A percentile compares a stretch with the other conserved stretches of the same genome.
Conservation (phyloP, 2,329 filamentous ascomycete species). For the Fusarium sp. region DNA sequence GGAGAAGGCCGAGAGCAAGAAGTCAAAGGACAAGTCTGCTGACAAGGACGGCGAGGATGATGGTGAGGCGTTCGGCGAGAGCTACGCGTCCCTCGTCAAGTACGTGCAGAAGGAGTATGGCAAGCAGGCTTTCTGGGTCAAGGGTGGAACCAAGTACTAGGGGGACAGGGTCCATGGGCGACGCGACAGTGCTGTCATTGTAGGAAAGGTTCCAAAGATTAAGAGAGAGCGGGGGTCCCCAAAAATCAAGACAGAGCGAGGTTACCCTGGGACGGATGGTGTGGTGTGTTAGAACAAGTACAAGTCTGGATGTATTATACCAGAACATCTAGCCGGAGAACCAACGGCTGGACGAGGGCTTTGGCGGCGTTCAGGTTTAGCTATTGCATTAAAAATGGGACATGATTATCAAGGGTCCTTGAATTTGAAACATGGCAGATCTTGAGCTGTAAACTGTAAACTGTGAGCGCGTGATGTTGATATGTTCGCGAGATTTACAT, state of each 20-base stretch:
- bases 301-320: constrained; percentile 51
- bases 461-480: background rate
- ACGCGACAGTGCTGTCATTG: background rate
- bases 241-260: constrained; percentile 1
- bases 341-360: constrained; percentile 44
- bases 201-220: background rate
- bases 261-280: background rate
- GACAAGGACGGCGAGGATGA: constrained; percentile 58
- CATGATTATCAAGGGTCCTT: constrained; percentile 36
- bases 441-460: constrained; percentile 2
- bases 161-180: background rate
- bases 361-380: constrained; percentile 52
- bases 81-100: constrained; percentile 72
- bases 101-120: constrained; percentile 71
- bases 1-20: constrained; percentile 62
- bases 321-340: constrained; percentile 43
- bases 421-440: constrained; percentile 18
- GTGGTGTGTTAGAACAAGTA: constrained; percentile 38
- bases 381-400: constrained; percentile 44
- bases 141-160: constrained; percentile 47
- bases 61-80: constrained; percentile 69
- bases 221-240: constrained; percentile 3
- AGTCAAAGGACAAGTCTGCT: constrained; percentile 55
- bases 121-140: constrained; percentile 64
- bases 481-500: background rate